A percentile compares a stretch with the other conserved stretches of the same genome.
phyloP scores from a whole-genome alignment of 805 yeast species.

The Debaryomyces tyrocola region DNA sequence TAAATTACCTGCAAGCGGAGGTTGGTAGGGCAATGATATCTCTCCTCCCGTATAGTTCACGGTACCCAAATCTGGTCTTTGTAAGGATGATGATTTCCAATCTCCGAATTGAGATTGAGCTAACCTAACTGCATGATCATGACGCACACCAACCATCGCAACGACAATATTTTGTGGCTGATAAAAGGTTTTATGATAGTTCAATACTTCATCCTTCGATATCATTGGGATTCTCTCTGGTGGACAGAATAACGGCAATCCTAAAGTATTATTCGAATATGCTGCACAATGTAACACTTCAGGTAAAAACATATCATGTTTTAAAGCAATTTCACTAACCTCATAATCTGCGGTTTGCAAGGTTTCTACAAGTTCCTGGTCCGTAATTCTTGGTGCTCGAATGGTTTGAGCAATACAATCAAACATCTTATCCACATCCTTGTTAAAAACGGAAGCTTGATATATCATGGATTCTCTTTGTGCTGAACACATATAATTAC shows the following conservation, averaged over 20 bases:
- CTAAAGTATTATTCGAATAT: conserved; percentile 68
- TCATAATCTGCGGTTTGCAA: conserved; percentile 76
- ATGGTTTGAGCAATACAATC: conserved; percentile 76
- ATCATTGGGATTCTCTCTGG: conserved; percentile 60
- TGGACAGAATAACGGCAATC: conserved; percentile 84
- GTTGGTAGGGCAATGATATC: conserved; percentile 36
- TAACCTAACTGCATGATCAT: conserved; percentile 63
- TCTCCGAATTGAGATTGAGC: conserved; percentile 65
- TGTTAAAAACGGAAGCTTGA: conserved; percentile 91
- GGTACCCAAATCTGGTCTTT: conserved; percentile 47
- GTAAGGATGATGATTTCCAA: conserved; percentile 33
- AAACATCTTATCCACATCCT: conserved; percentile 79
- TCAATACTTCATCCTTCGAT: conserved; percentile 49
- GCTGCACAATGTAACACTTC: conserved; percentile 89
- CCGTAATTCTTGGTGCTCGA: conserved; percentile 63
- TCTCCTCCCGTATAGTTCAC: conserved; percentile 58
- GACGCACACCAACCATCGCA: conserved; percentile 84
- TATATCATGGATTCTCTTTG: conserved; percentile 90
- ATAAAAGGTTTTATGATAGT: conserved; percentile 65
- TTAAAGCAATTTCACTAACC: conserved; percentile 75
- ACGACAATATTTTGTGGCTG: conserved; percentile 81
- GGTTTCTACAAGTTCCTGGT: conserved; percentile 73
- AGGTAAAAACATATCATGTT: conserved; percentile 83
- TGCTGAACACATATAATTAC: conserved; percentile 90
- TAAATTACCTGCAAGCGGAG: conserved; percentile 45